A percentile compares a stretch with the other conserved stretches of the same genome.
These are phyloP conservation scores for Penicillium sp. DNA, from an alignment of 2,329 filamentous ascomycete genomes.

Conservation along the genomic window DNA sequence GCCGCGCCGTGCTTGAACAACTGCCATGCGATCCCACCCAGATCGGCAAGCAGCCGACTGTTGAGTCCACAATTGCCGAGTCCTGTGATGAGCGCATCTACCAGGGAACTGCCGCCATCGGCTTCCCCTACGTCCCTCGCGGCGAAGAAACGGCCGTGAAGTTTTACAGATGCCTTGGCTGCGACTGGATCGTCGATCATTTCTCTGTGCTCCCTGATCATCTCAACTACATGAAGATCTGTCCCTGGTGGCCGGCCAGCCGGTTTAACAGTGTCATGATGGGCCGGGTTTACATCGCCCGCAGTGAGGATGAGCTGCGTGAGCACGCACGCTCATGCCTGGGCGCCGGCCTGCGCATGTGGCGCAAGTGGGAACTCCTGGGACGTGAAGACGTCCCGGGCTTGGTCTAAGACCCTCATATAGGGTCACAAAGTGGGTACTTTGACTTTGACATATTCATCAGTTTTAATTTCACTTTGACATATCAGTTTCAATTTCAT, in stretches of 20 bases:
- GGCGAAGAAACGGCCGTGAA: not conserved
- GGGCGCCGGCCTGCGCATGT: constrained; percentile 5
- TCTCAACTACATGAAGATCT: not conserved
- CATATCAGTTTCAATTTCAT: no score
- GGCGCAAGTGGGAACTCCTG: not conserved
- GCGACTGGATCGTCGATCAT: not conserved
- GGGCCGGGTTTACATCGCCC: not conserved
- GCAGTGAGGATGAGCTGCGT: not conserved
- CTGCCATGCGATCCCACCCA: not conserved
- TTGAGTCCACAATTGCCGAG: not conserved
- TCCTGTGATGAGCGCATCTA: not conserved
- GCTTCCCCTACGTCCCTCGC: not conserved
- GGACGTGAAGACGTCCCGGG: not conserved
- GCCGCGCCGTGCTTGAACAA: not conserved
- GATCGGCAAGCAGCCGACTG: not conserved
- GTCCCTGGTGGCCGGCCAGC: no score
- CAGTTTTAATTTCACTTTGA: no score
- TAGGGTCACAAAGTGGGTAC: no score
- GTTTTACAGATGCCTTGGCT: not conserved
- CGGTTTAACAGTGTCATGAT: not conserved
- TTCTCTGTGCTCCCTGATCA: not conserved
- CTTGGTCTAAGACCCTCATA: no score
- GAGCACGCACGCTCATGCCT: not conserved
- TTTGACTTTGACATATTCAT: no score
- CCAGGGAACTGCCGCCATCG: not conserved